Base-by-base conservation (phyloP, 768 basidiomycete genomes). In the Kwoniella heveanensis region DNA sequence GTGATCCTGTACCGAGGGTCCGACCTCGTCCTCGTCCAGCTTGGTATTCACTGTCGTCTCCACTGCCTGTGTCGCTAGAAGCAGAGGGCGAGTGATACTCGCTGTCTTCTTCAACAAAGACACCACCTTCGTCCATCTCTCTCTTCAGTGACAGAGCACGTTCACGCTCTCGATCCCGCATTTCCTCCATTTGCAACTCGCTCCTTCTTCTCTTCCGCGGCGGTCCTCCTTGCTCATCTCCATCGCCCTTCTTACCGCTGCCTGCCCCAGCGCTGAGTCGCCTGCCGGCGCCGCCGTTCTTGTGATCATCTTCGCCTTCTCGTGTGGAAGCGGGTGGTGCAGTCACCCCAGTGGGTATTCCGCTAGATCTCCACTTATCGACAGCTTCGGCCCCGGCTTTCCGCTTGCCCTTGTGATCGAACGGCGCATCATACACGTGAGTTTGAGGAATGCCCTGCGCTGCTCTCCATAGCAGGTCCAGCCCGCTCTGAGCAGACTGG, bases 321-420 rank as follows among this genome's bases (percentile, higher is more conserved):
- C 39, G 15, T 44, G 10, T 44, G 25, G 22, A 32, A 22, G 52
- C 48, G 4, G 49, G 50, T 5, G 50, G 46, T 49, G 57, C 29
- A 0, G 54, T 57, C 9, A 53, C 50, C 13, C 70, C 72, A 21
- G 64, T 64, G 1, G 70, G 72, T 21, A 72, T 72, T 24, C 70
- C 70, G 17, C 58, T 60, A n/a, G 59, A 67, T 24, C 74, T 61
- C 74, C 74, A 76, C 62, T 76, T 70, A 24, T 69, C 70, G 2
- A 76, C 74, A 0, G 70, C 72, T 27, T 76, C 72, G 2, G 72
- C 69, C 4, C 74, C 74, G 7, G 74, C 74, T 56, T 76, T 76
- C 9, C 74, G 54, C 54, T 76, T 76, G 7, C 74, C 74, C 51
- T 72, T 73, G 32, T 60, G 57, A 12, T 76, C 74, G 30, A 57